Conservation (phyloP, 2,329 filamentous ascomycete species). For the Stemphylium beticola region DNA sequence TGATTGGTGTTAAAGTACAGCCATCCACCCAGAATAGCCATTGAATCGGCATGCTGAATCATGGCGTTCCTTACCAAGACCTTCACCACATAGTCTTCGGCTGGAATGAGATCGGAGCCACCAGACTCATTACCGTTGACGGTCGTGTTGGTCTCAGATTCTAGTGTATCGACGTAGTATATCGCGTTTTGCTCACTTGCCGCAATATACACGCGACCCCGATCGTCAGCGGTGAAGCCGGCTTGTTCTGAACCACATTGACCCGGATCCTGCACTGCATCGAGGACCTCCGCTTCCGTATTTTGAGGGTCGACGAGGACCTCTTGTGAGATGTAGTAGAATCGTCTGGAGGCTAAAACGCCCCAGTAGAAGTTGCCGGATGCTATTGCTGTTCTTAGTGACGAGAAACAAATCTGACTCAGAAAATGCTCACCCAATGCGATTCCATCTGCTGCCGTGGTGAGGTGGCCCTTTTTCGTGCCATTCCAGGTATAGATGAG, state of each 20-base stretch:
- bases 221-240: constrained; percentile 52
- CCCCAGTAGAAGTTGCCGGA: constrained; percentile 54
- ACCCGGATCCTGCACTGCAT: constrained; percentile 48
- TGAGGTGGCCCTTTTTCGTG: constrained; percentile 37
- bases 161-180: constrained; percentile 51
- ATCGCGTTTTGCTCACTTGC: constrained; percentile 55
- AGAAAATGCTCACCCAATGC: constrained; percentile 33
- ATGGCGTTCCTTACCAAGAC: constrained; percentile 49
- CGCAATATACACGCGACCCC: constrained; percentile 50
- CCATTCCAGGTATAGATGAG: constrained; percentile 48
- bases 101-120: constrained; percentile 40
- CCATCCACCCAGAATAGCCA: constrained; percentile 51
- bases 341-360: constrained; percentile 50
- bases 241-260: constrained; percentile 52
- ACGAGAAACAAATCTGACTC: background rate
- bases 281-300: constrained; percentile 46
- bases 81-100: constrained; percentile 50
- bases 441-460: constrained; percentile 48
- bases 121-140: constrained; percentile 46
- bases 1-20: constrained; percentile 55
- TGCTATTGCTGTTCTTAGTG: constrained; percentile 22
- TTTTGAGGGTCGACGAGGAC: constrained; percentile 39
- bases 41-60: constrained; percentile 53
- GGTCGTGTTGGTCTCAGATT: constrained; percentile 42
- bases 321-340: constrained; percentile 50